Conservation (phyloP, 495 filamentous ascomycete genomes). For the Aspergillus kassunensis region DNA sequence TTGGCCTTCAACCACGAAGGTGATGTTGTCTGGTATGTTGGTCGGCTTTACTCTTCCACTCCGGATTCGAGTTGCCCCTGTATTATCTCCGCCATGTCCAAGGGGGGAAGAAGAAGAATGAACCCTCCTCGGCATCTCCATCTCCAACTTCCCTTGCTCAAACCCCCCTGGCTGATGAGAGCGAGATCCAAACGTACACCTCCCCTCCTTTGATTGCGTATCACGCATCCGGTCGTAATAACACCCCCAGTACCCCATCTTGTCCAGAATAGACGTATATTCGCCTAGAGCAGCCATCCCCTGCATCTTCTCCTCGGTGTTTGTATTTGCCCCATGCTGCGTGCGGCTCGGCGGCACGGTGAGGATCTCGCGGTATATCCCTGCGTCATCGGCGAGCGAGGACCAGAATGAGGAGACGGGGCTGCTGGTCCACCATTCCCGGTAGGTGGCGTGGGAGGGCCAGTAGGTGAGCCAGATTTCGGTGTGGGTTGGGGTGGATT, state of each 20-base stretch:
- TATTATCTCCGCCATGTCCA: too few relatives aligned
- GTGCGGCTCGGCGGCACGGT: constrained; percentile 14
- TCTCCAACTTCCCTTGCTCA: too few relatives aligned
- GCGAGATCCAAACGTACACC: too few relatives aligned
- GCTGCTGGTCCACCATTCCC: constrained; percentile 15
- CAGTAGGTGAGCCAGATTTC: constrained; percentile 19
- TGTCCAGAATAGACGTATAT: constrained; percentile 13
- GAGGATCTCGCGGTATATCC: constrained; percentile 29
- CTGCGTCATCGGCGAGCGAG: constrained; percentile 20
- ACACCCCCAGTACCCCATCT: constrained; percentile 32
- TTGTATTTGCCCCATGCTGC: constrained; percentile 23
- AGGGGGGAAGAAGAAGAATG: too few relatives aligned
- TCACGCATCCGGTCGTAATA: constrained; percentile 21
- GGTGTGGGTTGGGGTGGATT: constrained; percentile 9
- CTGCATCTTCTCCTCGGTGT: constrained; percentile 10
- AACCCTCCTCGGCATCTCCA: too few relatives aligned
- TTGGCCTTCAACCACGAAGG: constrained; percentile 29
- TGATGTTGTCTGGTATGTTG: constrained; percentile 25
- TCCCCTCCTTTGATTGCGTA: background rate
- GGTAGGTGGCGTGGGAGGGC: constrained; percentile 6
- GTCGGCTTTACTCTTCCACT: constrained; percentile 17
- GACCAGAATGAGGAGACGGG: constrained; percentile 23
- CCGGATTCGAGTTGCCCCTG: background rate
- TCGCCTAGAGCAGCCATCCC: constrained; percentile 15
- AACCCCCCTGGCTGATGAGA: too few relatives aligned